Evolutionary conservation across 192 early-diverging fungal species (phyloP), one percentile per base, ranked within the genome.

Genomic region (Oehlia diaphana): DNA sequence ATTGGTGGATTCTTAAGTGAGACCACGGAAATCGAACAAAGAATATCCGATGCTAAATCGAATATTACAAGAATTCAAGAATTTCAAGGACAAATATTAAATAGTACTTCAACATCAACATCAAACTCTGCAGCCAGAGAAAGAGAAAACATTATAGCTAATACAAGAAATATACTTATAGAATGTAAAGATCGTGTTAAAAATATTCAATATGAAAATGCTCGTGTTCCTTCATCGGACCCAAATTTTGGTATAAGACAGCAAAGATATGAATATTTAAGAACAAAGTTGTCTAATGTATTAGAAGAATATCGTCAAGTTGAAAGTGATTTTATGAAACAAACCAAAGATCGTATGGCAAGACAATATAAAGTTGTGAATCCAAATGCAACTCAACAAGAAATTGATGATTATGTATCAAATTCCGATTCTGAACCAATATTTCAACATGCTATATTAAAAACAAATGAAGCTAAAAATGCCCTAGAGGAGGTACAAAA

Each of bases 361-460:
- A 82, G 93, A 80, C 95, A 96, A 76, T 92, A 91, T 84, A 87
- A 92, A 58, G 92, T 96, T 83, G 94, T 95, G 23, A 93, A 95
- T 77, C 95, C 95, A 8, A 89, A 92, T 68, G 94, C 95, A 16
- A 92, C 92, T 9, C 83, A 86, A 39, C 90, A 88, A 49, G 95
- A 96, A 79, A 90, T 96, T 61, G 89, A 93, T 42, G 81, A 91
- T 80, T 91, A 90, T 74, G 77, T 94, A 53, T 88, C 92, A 81
- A 91, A 88, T 35, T 39, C 63, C 23, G 47, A 42, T 16, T n/a
- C 62, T 44, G 37, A 63, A 63, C 63, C 31, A 4, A 31, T 61
- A 33, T 83, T 62, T 78, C 68, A 63, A 74, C 74, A 91, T 87
- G 90, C 94, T 75, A 86, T 94, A 79, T 86, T 92, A 81, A 85